Base-by-base conservation (phyloP, 306 rosid species). In the Prosopis cineraria region DNA sequence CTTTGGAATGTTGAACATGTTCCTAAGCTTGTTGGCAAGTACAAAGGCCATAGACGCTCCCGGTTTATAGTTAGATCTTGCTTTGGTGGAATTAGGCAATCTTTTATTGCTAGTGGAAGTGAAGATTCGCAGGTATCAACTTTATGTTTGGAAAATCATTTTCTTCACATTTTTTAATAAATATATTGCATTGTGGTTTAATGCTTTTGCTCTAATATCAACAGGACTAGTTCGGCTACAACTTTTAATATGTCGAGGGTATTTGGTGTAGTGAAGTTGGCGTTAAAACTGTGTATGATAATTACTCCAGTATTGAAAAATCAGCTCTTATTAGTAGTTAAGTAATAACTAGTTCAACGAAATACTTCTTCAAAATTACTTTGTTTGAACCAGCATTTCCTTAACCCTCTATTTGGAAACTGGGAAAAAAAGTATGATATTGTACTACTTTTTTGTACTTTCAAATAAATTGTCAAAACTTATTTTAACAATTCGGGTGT, bases 61-160 rank as follows among this genome's bases (percentile, higher is more conserved):
- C 91, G 98, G 33, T 93, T 89, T 80, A 50, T 93, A 66, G 87
- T 93, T 67, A 82, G 91, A 75, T 91, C 98, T 60, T 93, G 98
- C 82, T 91, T 93, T 59, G 98, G 98, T 66, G 98, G 98, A 70
- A 81, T 85, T 36, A 83, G 86, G 59, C 88, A 93, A 87, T 84
- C 91, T 74, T 93, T 93, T 80, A 79, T 93, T 84, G 96, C 97
- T 79, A 91, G 97, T 72, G 98, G 98, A 77, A 91, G 98, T 88
- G 97, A 94, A 90, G 98, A 94, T 83, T 94, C 98, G 52, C 94
- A 88, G 97, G 98, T 91, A 90, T 71, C 48, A 33, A 69, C 77
- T 82, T 78, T 73, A 11, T 41, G 29, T 47, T 65, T 55, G 62
- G 10, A 55, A 22, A 22, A 5, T 52, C 29, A 6, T 20, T 52